These are phyloP conservation scores for Blastobotrys illinoisensis DNA, from an alignment of 1,139 yeast species.

Conservation along the genomic window DNA sequence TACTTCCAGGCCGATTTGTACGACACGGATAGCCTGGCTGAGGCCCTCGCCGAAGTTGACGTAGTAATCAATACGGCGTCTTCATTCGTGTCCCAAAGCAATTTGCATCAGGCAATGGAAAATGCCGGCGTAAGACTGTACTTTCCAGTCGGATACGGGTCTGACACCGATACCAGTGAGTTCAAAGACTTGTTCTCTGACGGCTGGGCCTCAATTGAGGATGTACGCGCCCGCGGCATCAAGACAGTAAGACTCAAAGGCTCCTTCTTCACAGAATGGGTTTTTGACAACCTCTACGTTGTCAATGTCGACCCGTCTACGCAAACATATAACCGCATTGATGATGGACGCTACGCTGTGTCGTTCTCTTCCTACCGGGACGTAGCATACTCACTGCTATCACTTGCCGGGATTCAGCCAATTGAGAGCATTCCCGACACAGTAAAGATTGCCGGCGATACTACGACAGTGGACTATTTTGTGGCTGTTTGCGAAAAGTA, in stretches of 20 bases:
- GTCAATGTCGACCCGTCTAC: not conserved
- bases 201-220: not conserved
- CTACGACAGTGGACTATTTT: not conserved
- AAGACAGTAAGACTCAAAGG: not conserved
- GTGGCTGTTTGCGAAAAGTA: not conserved
- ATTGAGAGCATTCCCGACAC: not conserved
- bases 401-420: not conserved
- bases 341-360: not conserved
- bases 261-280: not conserved
- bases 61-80: not conserved
- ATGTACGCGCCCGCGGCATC: not conserved
- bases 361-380: not conserved
- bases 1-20: conserved; percentile 12
- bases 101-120: not conserved
- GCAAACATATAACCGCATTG: not conserved
- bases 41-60: conserved; percentile 2
- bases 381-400: not conserved
- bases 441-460: not conserved
- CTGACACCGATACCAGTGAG: not conserved
- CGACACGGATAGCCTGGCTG: not conserved
- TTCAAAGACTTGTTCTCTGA: not conserved
- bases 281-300: not conserved
- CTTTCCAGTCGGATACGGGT: conserved; percentile 36
- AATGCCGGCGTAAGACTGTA: conserved; percentile 45
- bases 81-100: not conserved